These are phyloP conservation scores for Nitzschia palea DNA, from an alignment of 108 stramenopile genomes.

Conservation along the genomic window DNA sequence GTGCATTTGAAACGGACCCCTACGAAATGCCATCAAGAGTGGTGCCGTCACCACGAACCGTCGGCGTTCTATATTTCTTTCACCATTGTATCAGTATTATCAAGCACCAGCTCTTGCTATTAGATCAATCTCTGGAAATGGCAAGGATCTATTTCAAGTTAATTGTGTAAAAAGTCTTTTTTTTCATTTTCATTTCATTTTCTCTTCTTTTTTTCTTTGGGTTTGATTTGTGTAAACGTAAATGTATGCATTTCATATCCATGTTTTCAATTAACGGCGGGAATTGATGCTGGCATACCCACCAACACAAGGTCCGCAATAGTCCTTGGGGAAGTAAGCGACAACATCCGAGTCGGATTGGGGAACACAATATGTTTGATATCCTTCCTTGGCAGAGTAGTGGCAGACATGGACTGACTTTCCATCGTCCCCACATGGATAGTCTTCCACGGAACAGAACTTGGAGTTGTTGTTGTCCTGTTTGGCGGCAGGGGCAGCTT, in stretches of 20 bases:
- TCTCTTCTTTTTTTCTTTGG: not conserved
- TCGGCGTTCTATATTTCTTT: too few species aligned
- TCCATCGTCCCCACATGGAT: slow-evolving; percentile 13
- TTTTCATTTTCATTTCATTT: not conserved
- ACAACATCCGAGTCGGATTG: slow-evolving; percentile 19
- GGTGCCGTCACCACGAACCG: too few species aligned
- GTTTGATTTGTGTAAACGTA: not conserved
- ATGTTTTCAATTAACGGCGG: not conserved
- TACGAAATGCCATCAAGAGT: too few species aligned
- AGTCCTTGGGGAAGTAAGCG: slow-evolving; percentile 18
- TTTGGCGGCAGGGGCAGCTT: not conserved
- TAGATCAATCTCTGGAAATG: too few species aligned
- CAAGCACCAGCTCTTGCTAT: too few species aligned
- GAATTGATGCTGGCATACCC: slow-evolving; percentile 3
- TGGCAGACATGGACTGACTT: slow-evolving; percentile 21
- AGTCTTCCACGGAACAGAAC: slow-evolving; percentile 16
- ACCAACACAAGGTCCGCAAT: slow-evolving; percentile 31
- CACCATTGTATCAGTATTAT: too few species aligned
- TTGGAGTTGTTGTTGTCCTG: not conserved
- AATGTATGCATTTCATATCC: not conserved
- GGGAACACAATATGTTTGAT: slow-evolving; percentile 19
- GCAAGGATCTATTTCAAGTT: too few species aligned
- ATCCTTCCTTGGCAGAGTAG: slow-evolving; percentile 11
- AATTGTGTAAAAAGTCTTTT: not conserved
- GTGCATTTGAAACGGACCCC: too few species aligned